A percentile compares a stretch with the other conserved stretches of the same genome.
Evolutionary conservation across 140 eudicot species (phyloP).

Genomic region (Ambrosia hybrid): DNA sequence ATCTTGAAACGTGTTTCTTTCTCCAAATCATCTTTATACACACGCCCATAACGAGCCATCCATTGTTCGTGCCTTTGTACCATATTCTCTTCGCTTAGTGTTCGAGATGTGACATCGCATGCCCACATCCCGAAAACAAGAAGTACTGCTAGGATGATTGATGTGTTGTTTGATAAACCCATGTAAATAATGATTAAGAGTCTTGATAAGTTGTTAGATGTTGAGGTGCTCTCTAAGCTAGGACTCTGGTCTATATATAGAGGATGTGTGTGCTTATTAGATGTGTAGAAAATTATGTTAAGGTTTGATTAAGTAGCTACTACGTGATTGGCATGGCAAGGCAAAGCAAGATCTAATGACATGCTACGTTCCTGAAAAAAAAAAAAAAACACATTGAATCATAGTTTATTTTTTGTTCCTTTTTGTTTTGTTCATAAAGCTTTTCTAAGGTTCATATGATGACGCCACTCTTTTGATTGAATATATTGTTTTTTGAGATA

Average conservation of each 20-base stretch:
- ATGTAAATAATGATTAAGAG: too few species aligned
- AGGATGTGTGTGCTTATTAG: too few species aligned
- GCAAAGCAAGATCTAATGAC: too few species aligned
- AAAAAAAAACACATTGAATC: not conserved
- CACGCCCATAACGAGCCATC: not conserved
- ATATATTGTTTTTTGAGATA: too few species aligned
- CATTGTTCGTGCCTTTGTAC: constrained; percentile 1
- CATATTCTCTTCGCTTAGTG: not conserved
- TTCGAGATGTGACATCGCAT: not conserved
- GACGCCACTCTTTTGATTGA: not conserved
- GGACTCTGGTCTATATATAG: not conserved
- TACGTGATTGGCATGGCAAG: too few species aligned
- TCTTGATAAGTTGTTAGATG: not conserved
- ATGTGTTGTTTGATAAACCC: not conserved
- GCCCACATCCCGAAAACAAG: constrained; percentile 15
- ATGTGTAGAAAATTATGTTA: too few species aligned
- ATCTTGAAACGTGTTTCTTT: constrained; percentile 15
- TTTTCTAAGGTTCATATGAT: not conserved
- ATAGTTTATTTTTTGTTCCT: not conserved
- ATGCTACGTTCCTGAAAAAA: too few species aligned
- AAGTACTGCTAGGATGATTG: not conserved
- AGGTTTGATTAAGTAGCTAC: too few species aligned
- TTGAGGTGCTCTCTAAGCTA: not conserved
- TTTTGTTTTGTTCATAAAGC: not conserved
- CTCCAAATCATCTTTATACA: constrained; percentile 6